Evolutionary conservation across 345 rosid species (phyloP).

Genomic region (Heritiera littoralis): DNA sequence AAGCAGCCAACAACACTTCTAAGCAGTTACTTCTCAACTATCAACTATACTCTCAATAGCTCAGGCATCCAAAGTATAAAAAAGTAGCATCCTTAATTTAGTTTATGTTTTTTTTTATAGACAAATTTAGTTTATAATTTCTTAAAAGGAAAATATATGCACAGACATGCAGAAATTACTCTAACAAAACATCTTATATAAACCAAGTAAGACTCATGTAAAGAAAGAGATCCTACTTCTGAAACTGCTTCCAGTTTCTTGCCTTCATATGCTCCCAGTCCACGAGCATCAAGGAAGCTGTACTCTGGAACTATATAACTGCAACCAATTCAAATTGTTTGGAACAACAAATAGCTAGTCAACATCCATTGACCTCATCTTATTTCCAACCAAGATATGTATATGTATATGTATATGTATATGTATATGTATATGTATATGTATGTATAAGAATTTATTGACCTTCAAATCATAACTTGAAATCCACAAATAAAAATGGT

Average conservation of each 20-base stretch:
- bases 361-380: neutral
- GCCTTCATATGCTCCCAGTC: constrained; percentile 94
- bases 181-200: neutral
- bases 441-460: no score
- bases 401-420: no score
- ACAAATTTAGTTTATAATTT: neutral
- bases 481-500: neutral
- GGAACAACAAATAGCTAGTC: constrained; percentile 8
- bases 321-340: constrained; percentile 20
- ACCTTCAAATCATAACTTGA: neutral
- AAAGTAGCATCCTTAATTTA: neutral
- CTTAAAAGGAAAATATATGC: neutral
- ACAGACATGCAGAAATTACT: neutral
- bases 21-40: neutral
- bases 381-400: neutral
- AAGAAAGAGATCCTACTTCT: constrained; percentile 46
- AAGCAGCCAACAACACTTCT: neutral
- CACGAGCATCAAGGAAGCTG: constrained; percentile 94
- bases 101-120: neutral
- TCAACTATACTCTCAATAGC: neutral
- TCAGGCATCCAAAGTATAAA: neutral
- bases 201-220: neutral
- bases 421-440: no score
- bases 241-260: constrained; percentile 71
- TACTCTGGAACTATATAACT: constrained; percentile 92